phyloP scores from a whole-genome alignment of 78 protist genomes.

The Dictyostelium firmibasis region DNA sequence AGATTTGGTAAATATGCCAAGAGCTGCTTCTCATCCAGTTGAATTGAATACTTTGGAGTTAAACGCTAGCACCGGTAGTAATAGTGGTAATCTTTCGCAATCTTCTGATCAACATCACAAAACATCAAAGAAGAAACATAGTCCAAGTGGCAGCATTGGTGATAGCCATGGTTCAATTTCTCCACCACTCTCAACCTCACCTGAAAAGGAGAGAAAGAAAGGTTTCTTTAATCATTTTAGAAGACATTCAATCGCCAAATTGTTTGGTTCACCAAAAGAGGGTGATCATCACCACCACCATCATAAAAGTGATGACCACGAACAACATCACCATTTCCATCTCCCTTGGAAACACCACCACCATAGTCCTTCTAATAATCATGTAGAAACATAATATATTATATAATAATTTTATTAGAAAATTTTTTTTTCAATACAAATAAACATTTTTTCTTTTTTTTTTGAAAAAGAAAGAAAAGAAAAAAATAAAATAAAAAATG shows the following conservation, averaged over 20 bases:
- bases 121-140: not conserved
- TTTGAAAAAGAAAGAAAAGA: not conserved
- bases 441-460: no score
- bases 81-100: not conserved
- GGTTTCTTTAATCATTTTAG: conserved; percentile 46
- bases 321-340: conserved; percentile 43
- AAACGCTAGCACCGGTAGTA: not conserved
- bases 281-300: not conserved
- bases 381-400: conserved; percentile 21
- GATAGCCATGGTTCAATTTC: not conserved
- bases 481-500: no score
- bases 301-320: not conserved
- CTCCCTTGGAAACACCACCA: conserved; percentile 66
- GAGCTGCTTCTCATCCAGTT: conserved; percentile 67
- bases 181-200: conserved; percentile 16
- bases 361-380: conserved; percentile 1
- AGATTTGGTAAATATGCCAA: not conserved
- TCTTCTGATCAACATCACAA: not conserved
- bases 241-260: conserved; percentile 58
- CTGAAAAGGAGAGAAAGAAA: conserved; percentile 40
- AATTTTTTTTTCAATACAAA: not conserved
- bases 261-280: conserved; percentile 37
- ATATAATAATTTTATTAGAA: not conserved
- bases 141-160: not conserved
- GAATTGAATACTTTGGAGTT: not conserved